A percentile compares a stretch with the other conserved stretches of the same genome.
Evolutionary conservation across 192 early-diverging fungal species (phyloP).

Genomic region (Coemansia guatemalensis): DNA sequence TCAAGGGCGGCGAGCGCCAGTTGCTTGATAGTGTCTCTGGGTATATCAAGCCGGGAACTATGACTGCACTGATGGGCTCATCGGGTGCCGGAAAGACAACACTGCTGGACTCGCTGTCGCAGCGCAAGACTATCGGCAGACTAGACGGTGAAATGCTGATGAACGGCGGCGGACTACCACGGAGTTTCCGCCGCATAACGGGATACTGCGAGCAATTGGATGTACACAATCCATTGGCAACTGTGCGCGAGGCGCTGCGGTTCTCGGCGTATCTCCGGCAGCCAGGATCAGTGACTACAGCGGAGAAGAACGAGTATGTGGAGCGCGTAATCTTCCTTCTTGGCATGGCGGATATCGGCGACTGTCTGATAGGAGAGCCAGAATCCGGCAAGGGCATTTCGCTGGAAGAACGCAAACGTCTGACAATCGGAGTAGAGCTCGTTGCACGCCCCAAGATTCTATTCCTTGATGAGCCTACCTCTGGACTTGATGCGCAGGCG

Average conservation of each 20-base stretch:
- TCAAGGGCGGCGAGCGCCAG: conserved; percentile 56
- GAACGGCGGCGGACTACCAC: conserved; percentile 54
- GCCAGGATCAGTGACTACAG: conserved; percentile 60
- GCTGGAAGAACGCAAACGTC: conserved; percentile 84
- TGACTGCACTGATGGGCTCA: conserved; percentile 82
- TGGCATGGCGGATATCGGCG: conserved; percentile 70
- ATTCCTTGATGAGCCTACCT: conserved; percentile 90
- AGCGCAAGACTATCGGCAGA: conserved; percentile 71
- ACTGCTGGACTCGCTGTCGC: conserved; percentile 69
- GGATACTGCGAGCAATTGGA: conserved; percentile 88
- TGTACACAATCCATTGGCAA: conserved; percentile 71
- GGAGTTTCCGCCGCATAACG: conserved; percentile 67
- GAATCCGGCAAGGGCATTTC: conserved; percentile 76
- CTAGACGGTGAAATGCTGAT: conserved; percentile 71
- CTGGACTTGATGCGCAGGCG: conserved; percentile 77
- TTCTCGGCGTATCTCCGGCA: conserved; percentile 70
- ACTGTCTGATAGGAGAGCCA: conserved; percentile 71
- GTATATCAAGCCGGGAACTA: conserved; percentile 70
- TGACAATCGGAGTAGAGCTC: conserved; percentile 85
- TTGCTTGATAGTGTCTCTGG: conserved; percentile 68
- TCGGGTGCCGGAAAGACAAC: conserved; percentile 74
- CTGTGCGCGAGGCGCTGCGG: conserved; percentile 64
- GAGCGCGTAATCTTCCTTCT: conserved; percentile 74
- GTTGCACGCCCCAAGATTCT: conserved; percentile 76
- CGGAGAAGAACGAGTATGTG: conserved; percentile 70